A percentile compares a stretch with the other conserved stretches of the same genome.
Conservation (phyloP, 306 rosid genomes). For the Adenanthera pavonina region DNA sequence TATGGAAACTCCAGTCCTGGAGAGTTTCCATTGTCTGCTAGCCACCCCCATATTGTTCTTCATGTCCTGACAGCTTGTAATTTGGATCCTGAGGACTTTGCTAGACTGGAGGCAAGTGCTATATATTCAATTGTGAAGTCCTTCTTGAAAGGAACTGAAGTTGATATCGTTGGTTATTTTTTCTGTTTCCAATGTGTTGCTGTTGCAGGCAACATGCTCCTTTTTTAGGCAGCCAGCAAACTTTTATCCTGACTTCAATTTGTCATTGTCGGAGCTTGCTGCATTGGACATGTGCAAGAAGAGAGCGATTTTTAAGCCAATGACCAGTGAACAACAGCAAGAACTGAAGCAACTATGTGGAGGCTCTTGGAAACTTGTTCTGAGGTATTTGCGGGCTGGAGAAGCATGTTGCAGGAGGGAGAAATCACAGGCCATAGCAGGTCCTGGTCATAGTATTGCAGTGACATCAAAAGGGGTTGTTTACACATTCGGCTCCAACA, state of each 20-base stretch:
- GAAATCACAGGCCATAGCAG: constrained; percentile 90
- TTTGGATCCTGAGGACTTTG: constrained; percentile 94
- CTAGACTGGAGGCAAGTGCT: constrained; percentile 90
- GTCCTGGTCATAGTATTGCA: constrained; percentile 96
- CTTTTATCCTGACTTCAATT: constrained; percentile 72
- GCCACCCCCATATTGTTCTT: constrained; percentile 90
- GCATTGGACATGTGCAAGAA: constrained; percentile 89
- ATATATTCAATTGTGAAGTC: constrained; percentile 1
- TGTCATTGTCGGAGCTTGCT: constrained; percentile 89
- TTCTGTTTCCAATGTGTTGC: constrained; percentile 24
- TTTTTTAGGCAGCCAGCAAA: constrained; percentile 91
- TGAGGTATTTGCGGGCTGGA: constrained; percentile 87
- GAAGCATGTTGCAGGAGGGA: constrained; percentile 92
- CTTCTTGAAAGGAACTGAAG: constrained; percentile 36
- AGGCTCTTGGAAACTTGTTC: constrained; percentile 94
- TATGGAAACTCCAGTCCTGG: constrained; percentile 82
- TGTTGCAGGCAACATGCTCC: constrained; percentile 94
- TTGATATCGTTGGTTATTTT: constrained; percentile 50
- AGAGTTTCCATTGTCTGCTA: constrained; percentile 95
- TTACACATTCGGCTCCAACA: constrained; percentile 91
- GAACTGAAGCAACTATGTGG: constrained; percentile 87
- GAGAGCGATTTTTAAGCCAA: constrained; percentile 90
- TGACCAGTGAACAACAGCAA: constrained; percentile 66
- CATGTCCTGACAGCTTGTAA: constrained; percentile 86
- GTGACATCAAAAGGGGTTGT: constrained; percentile 82